Base-by-base conservation (phyloP, 179 eudicot genomes). In the Silene noctiflora region DNA sequence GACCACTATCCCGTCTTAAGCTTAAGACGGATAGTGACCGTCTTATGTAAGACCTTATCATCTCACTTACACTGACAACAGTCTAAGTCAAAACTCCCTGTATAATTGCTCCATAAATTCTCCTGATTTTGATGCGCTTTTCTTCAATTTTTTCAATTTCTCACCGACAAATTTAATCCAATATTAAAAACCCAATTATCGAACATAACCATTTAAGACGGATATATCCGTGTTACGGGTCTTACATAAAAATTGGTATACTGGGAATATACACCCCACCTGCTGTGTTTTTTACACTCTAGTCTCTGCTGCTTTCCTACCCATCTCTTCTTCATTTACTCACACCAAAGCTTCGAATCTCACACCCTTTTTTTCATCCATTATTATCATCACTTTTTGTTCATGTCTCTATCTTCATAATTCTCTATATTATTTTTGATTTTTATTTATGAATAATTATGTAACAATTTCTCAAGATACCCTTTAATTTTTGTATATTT, bases 331-430 rank as follows among this genome's bases (percentile, higher is more conserved):
- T 20, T 59, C 75, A 76, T 39, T 75, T 79, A 78, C 83, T 74
- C 84, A 74, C 83, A 71, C 72, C 83, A 82, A 82, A 82, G 84
- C 88, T 83, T 85, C 85, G 85, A 85, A 81, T 84, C 84, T 87
- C 74, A 53, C 80, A 29, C 76, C 42, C 10, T 72, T 67, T 65
- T 76, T 71, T 66, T 58, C 64, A 62, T 71, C 44, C 35, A 78
- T 67, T n/a, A 35, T 67, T 35, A 33, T 68, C 68, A 61, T 17
- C 64, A 66, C 71, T 14, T 59, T 72, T 81, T 67, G 56, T 81
- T 77, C 27, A 22, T 51, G 31, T 75, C 55, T 70, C 14, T 69
- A 68, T 76, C 85, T 59, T 56, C 75, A 24, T 6, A 71, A 39
- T 78, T 74, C 58, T 53, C 58, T 29, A 31, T n/a, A n/a, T n/a